phyloP scores from a whole-genome alignment of 2,329 filamentous ascomycete species.

The Hypoxylon sp. region DNA sequence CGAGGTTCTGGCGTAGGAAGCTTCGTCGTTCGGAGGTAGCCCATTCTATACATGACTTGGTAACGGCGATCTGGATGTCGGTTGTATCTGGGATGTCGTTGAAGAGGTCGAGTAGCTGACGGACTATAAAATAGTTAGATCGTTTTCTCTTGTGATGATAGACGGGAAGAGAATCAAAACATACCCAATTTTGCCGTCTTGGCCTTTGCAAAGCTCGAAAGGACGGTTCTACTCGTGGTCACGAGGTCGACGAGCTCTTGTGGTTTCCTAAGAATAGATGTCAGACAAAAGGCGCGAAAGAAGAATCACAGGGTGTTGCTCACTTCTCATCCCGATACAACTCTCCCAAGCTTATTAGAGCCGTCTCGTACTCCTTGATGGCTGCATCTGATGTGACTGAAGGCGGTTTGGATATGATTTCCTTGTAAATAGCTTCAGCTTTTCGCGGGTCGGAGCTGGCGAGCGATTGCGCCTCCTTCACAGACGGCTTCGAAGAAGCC shows the following conservation, averaged over 20 bases:
- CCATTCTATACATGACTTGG: conserved; percentile 99
- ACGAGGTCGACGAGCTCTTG: conserved; percentile 91
- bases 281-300: conserved; percentile 49
- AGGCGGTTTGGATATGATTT: conserved; percentile 87
- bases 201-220: conserved; percentile 97
- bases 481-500: conserved; percentile 57
- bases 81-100: conserved; percentile 92
- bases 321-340: conserved; percentile 91
- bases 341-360: conserved; percentile 89
- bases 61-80: conserved; percentile 94
- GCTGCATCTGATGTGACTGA: conserved; percentile 86
- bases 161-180: conserved; percentile 49
- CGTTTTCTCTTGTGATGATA: neutral
- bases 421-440: conserved; percentile 90
- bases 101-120: conserved; percentile 96
- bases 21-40: conserved; percentile 93
- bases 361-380: conserved; percentile 90
- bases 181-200: conserved; percentile 98
- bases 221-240: conserved; percentile 87
- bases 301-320: conserved; percentile 54
- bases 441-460: conserved; percentile 84
- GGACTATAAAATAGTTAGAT: conserved; percentile 72
- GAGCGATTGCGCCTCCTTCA: conserved; percentile 91
- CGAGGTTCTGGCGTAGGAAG: conserved; percentile 97
- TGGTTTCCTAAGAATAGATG: conserved; percentile 70